Percentiles rank a stretch among this genome's conserved stretches.
These are phyloP conservation scores for Geotrichum phurueaensis DNA, from an alignment of 1,139 yeast genomes.

Conservation along the genomic window DNA sequence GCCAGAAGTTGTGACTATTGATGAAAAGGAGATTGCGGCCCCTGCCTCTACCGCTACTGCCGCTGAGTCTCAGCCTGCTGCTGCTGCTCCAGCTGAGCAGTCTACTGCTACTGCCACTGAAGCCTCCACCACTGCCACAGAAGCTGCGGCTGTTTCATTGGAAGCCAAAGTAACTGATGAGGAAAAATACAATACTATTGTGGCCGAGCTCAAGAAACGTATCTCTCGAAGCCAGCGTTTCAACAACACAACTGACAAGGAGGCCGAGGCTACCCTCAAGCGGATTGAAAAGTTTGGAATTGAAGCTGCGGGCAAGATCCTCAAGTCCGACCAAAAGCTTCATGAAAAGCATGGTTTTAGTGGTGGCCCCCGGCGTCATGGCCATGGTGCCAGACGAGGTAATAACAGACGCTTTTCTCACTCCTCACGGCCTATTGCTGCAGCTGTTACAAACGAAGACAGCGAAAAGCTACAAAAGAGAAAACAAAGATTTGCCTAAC, in stretches of 20 bases:
- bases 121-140: constrained; percentile 18
- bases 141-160: constrained; percentile 38
- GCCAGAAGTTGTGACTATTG: constrained; percentile 10
- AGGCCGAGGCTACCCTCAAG: constrained; percentile 37
- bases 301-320: constrained; percentile 31
- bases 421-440: neutral
- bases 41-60: constrained; percentile 21
- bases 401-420: neutral
- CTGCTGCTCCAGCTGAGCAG: neutral
- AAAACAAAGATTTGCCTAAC: constrained; percentile 4
- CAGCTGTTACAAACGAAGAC: neutral
- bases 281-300: constrained; percentile 85
- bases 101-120: constrained; percentile 17
- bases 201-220: constrained; percentile 62
- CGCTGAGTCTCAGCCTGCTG: constrained; percentile 14
- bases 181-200: constrained; percentile 37
- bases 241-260: constrained; percentile 52
- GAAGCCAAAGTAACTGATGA: constrained; percentile 22
- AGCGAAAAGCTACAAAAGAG: constrained; percentile 6
- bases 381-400: neutral
- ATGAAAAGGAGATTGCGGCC: constrained; percentile 19
- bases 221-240: constrained; percentile 71
- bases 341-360: neutral
- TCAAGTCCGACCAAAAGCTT: constrained; percentile 1
- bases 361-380: neutral